These are phyloP conservation scores for Ascochyta rabiei DNA, from an alignment of 2,329 filamentous ascomycete genomes.

Conservation along the genomic window DNA sequence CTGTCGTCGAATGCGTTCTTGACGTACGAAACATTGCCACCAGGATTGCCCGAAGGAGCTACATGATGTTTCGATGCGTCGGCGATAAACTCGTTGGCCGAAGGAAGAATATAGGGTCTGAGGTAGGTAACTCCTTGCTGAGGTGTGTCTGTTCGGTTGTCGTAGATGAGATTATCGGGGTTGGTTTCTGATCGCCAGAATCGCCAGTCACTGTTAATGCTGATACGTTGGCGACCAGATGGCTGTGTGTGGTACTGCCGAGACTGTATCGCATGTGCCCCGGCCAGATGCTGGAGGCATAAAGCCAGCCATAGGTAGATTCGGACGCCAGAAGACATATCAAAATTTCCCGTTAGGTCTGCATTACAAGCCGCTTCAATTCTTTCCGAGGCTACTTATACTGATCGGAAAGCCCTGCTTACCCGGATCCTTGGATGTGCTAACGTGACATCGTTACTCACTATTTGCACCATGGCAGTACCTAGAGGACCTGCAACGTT, in stretches of 20 bases:
- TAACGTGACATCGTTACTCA: background rate
- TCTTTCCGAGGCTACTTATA: background rate
- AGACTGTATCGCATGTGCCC: background rate
- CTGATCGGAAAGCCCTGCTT: background rate
- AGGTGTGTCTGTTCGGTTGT: conserved; percentile 20
- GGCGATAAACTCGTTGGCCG: conserved; percentile 48
- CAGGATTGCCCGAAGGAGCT: conserved; percentile 28
- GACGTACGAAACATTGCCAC: conserved; percentile 33
- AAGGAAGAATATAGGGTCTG: conserved; percentile 50
- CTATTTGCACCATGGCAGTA: background rate
- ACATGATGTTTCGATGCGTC: conserved; percentile 37
- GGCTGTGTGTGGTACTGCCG: background rate
- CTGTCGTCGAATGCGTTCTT: conserved; percentile 47
- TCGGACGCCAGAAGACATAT: background rate
- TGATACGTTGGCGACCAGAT: conserved; percentile 32
- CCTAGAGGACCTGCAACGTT: background rate
- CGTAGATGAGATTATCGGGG: conserved; percentile 44
- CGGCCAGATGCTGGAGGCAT: background rate
- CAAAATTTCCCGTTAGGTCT: no score
- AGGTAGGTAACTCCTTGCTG: conserved; percentile 23
- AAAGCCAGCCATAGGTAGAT: background rate
- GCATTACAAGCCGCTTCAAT: no score
- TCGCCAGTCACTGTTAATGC: conserved; percentile 45
- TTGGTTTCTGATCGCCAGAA: conserved; percentile 44
- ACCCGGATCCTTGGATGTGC: background rate